A percentile compares a stretch with the other conserved stretches of the same genome.
phyloP scores from a whole-genome alignment of 2,329 filamentous ascomycete species.

The Fusarium penzigii region DNA sequence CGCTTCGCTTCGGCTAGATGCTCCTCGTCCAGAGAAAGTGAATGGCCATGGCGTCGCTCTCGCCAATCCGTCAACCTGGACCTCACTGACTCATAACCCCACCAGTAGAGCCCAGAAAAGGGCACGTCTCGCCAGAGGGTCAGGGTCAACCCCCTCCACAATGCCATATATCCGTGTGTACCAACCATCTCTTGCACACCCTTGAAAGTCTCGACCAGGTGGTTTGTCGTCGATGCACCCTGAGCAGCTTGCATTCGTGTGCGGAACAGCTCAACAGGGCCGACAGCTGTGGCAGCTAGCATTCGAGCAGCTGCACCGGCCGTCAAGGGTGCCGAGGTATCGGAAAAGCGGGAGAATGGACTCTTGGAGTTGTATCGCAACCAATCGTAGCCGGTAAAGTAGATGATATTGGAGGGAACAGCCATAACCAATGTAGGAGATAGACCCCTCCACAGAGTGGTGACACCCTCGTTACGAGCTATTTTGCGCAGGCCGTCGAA shows the following conservation, averaged over 20 bases:
- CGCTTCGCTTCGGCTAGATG: slow-evolving; percentile 45
- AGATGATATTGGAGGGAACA: slow-evolving; percentile 94
- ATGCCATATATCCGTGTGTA: slow-evolving; percentile 71
- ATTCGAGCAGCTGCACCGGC: slow-evolving; percentile 79
- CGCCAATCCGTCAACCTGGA: slow-evolving; percentile 70
- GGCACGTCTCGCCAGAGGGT: slow-evolving; percentile 97
- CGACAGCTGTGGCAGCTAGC: slow-evolving; percentile 78
- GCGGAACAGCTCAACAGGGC: slow-evolving; percentile 90
- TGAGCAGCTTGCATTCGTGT: slow-evolving; percentile 85
- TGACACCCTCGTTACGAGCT: slow-evolving; percentile 84
- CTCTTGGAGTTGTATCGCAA: slow-evolving; percentile 73
- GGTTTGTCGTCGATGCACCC: slow-evolving; percentile 58
- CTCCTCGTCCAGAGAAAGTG: slow-evolving; percentile 33
- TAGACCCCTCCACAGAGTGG: slow-evolving; percentile 87
- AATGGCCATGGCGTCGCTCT: slow-evolving; percentile 49
- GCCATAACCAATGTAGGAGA: slow-evolving; percentile 96
- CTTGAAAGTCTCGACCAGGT: slow-evolving; percentile 76
- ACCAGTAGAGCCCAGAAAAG: slow-evolving; percentile 97
- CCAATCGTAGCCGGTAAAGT: slow-evolving; percentile 98
- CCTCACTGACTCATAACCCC: slow-evolving; percentile 88
- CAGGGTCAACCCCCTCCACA: slow-evolving; percentile 88
- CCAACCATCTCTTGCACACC: slow-evolving; percentile 80
- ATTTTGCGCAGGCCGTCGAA: slow-evolving; percentile 93
- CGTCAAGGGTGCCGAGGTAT: slow-evolving; percentile 75
- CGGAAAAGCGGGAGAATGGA: slow-evolving; percentile 66